A percentile compares a stretch with the other conserved stretches of the same genome.
Conservation (phyloP, 176 grass and related monocot genomes). For the Themeda triandra region DNA sequence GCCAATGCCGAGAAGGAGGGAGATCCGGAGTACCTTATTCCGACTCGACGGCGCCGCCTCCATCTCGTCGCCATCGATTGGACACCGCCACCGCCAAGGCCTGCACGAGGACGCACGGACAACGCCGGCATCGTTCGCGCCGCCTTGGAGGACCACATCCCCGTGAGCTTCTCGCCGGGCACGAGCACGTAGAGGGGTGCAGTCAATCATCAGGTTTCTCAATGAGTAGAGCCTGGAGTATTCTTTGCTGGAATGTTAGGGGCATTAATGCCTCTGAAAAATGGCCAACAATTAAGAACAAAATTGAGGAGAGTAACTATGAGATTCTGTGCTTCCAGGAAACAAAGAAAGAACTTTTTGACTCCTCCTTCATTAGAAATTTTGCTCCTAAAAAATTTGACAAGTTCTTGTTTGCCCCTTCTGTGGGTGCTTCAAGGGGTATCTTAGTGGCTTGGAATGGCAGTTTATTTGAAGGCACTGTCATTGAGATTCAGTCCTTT, state of each 20-base stretch:
- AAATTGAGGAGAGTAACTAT: background rate
- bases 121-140: too few relatives aligned
- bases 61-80: too few relatives aligned
- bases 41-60: too few relatives aligned
- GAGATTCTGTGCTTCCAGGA: background rate
- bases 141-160: too few relatives aligned
- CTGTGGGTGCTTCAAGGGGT: background rate
- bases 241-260: background rate
- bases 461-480: rapidly evolving
- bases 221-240: background rate
- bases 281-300: background rate
- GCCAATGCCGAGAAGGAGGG: too few relatives aligned
- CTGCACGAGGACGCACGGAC: too few relatives aligned
- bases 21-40: too few relatives aligned
- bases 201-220: too few relatives aligned
- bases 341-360: background rate
- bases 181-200: too few relatives aligned
- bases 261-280: background rate
- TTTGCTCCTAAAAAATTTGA: background rate
- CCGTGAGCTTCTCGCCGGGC: too few relatives aligned
- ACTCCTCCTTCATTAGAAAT: background rate
- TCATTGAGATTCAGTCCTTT: rapidly evolving
- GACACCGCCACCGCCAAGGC: too few relatives aligned
- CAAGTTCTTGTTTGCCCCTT: background rate
- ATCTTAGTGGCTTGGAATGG: background rate